A percentile compares a stretch with the other conserved stretches of the same genome.
phyloP scores from a whole-genome alignment of 1,284 basidiomycete genomes.

The Fistulinella cinereoalba region DNA sequence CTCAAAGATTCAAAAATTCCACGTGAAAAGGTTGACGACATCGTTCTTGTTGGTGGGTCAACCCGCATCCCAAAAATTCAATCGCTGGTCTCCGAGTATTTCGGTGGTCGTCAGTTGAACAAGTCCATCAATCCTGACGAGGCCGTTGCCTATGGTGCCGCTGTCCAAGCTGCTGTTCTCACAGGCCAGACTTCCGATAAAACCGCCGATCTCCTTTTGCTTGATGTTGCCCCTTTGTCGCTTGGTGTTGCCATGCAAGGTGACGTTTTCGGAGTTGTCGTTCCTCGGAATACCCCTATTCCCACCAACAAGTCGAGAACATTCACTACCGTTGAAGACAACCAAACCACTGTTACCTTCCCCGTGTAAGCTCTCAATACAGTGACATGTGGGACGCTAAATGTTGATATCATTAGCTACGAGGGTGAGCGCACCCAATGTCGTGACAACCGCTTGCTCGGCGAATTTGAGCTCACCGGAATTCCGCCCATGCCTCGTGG shows the following conservation, averaged over 20 bases:
- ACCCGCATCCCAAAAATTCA: constrained; percentile 99
- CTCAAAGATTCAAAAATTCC: constrained; percentile 98
- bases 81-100: constrained; percentile 96
- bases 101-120: constrained; percentile 96
- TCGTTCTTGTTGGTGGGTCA: constrained; percentile 98
- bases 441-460: constrained; percentile 94
- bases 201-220: constrained; percentile 91
- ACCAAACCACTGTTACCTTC: constrained; percentile 97
- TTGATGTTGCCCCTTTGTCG: constrained; percentile 94
- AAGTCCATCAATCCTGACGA: constrained; percentile 98
- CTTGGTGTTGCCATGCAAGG: constrained; percentile 99
- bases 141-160: constrained; percentile 94
- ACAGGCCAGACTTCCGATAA: constrained; percentile 96
- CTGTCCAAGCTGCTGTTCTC: constrained; percentile 95
- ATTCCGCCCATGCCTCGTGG: constrained; percentile 97
- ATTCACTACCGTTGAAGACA: constrained; percentile 98
- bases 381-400: neutral
- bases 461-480: constrained; percentile 96
- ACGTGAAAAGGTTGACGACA: constrained; percentile 97
- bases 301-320: constrained; percentile 95
- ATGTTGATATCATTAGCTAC: constrained; percentile 50
- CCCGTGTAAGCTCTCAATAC: constrained; percentile 64
- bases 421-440: constrained; percentile 98
- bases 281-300: constrained; percentile 96
- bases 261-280: constrained; percentile 94